Evolutionary conservation across 306 rosid genomes (phyloP), one percentile per base, ranked within the genome.

Genomic region (Lagenaria siceraria): DNA sequence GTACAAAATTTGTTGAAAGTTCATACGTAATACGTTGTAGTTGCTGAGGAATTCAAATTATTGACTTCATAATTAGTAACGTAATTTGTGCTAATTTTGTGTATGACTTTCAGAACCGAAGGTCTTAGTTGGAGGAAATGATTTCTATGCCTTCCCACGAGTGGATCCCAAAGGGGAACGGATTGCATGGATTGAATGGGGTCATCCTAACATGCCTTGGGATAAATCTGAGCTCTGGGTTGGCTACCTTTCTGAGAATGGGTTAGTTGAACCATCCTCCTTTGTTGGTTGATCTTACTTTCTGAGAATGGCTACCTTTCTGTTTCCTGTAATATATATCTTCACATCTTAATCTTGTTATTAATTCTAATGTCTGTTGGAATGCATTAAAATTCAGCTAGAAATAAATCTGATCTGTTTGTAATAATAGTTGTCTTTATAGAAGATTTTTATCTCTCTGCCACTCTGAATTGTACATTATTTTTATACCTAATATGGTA

Each of bases 121-220:
- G 77, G 84, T 88, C 40, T 81, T 96, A 9, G 84, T 96, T 35
- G 86, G 90, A 1, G 99, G 98, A 53, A 88, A 85, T 40, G 98
- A 96, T 55, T 92, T 92, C 89, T 92, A 95, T 84, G 99, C 97
- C 82, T 95, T 90, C 87, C 98, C 97, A 17, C 96, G 97, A 38
- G 46, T 95, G 80, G 99, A 92, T 49, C 73, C 84, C 7, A 92
- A 83, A 77, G 84, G 91, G 77, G 89, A 90, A 84, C 84, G 90
- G 51, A 72, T 96, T 42, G 97, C 98, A 53, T 95, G 99, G 99
- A 89, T 95, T 77, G 97, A 95, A 82, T 95, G 99, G 98, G 73
- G 78, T 80, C 99, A 89, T 82, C 99, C 99, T 78, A 86, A 89
- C 86, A 92, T 95, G 99, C 98, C 91, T 10, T 92, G 99, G 99